Evolutionary conservation across 2,329 filamentous ascomycete species (phyloP).

Genomic region (Scorias spongiosa): DNA sequence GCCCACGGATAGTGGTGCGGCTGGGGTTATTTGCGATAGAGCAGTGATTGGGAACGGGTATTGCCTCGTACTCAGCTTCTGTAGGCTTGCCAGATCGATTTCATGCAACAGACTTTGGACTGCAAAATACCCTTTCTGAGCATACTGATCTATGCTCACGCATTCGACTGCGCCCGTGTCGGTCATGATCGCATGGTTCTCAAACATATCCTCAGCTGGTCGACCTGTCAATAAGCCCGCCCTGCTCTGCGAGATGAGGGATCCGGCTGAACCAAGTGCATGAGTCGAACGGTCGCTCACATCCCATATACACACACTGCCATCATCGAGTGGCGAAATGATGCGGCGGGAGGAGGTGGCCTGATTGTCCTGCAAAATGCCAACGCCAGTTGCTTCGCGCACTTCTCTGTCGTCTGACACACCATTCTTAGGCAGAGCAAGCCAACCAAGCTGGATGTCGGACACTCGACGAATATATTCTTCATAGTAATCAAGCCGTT

Average conservation of each 20-base stretch:
- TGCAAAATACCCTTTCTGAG: conserved; percentile 61
- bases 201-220: conserved; percentile 29
- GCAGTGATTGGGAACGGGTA: conserved; percentile 77
- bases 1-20: conserved; percentile 65
- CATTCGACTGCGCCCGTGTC: conserved; percentile 62
- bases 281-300: conserved; percentile 10
- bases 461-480: conserved; percentile 77
- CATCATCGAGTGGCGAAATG: conserved; percentile 69
- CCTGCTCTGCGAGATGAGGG: conserved; percentile 49
- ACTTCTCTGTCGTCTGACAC: conserved; percentile 26
- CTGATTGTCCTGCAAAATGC: conserved; percentile 42
- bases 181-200: conserved; percentile 45
- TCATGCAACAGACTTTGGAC: conserved; percentile 65
- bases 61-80: conserved; percentile 50
- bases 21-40: conserved; percentile 52
- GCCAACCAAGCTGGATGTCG: conserved; percentile 60
- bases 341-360: conserved; percentile 44
- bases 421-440: conserved; percentile 43
- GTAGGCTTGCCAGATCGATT: conserved; percentile 61
- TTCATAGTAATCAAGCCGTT: conserved; percentile 69
- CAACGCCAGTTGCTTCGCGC: conserved; percentile 59
- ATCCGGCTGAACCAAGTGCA: conserved; percentile 27
- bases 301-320: conserved; percentile 79
- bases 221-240: conserved; percentile 52
- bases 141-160: conserved; percentile 58